Conservation (phyloP, 2,329 filamentous ascomycete genomes). For the Capronia coronata region DNA sequence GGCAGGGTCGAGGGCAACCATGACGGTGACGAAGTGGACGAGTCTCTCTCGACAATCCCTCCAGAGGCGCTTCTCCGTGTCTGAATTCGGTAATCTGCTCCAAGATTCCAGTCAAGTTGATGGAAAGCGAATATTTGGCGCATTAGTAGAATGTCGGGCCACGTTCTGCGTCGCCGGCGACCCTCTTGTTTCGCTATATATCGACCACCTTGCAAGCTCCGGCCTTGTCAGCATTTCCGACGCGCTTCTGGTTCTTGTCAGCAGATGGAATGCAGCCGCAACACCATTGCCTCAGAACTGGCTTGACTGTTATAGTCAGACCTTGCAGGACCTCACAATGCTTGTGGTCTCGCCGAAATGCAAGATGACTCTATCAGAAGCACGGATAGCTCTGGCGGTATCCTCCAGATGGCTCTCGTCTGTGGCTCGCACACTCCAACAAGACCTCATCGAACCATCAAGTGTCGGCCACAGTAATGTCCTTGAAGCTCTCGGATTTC, state of each 20-base stretch:
- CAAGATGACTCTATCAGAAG: constrained; percentile 7
- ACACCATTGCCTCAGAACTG: background rate
- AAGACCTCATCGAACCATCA: constrained; percentile 3
- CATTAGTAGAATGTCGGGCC: constrained; percentile 20
- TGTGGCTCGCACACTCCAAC: constrained; percentile 9
- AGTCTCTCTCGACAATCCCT: constrained; percentile 25
- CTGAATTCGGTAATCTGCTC: constrained; percentile 20
- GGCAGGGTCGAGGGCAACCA: constrained; percentile 17
- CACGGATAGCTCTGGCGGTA: constrained; percentile 9
- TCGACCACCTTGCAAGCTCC: constrained; percentile 19
- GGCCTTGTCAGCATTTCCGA: constrained; percentile 19
- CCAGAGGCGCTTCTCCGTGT: constrained; percentile 18
- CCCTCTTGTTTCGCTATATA: constrained; percentile 26
- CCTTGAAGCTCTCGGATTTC: constrained; percentile 21
- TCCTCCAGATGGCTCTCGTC: constrained; percentile 22
- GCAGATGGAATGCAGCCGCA: constrained; percentile 16
- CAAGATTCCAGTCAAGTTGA: constrained; percentile 2
- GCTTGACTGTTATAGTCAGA: constrained; percentile 13
- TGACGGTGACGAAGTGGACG: constrained; percentile 32
- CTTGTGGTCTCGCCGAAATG: constrained; percentile 17
- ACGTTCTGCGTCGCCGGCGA: constrained; percentile 24
- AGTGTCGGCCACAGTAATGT: constrained; percentile 7
- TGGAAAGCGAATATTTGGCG: constrained; percentile 19
- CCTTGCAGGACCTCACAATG: constrained; percentile 23
- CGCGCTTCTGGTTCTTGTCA: constrained; percentile 18